These are phyloP conservation scores for Jaltomata sinuosa DNA, from an alignment of 257 asterid species.

Conservation along the genomic window DNA sequence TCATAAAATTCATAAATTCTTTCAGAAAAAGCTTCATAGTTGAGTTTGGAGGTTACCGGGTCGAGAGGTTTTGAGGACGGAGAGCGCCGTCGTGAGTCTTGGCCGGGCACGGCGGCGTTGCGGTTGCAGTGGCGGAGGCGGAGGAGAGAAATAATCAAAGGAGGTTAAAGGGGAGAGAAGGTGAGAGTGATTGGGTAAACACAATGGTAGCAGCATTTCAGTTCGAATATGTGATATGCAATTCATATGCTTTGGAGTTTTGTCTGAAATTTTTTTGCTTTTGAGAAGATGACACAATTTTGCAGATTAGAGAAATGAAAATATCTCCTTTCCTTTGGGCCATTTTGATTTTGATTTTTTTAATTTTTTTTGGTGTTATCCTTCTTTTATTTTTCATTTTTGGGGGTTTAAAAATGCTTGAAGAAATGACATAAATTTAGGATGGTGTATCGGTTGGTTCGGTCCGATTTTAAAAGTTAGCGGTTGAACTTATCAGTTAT, in stretches of 20 bases:
- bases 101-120: conserved; percentile 27
- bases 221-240: not conserved
- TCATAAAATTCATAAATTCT: not conserved
- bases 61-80: conserved; percentile 56
- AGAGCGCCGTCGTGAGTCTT: conserved; percentile 21
- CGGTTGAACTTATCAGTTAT: too few species aligned
- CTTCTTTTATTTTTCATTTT: too few species aligned
- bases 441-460: too few species aligned
- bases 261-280: too few species aligned
- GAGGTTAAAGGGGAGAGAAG: not conserved
- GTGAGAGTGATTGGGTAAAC: not conserved
- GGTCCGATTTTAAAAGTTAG: too few species aligned
- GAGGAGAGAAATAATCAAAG: not conserved
- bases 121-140: not conserved
- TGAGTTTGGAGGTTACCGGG: conserved; percentile 27
- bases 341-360: too few species aligned
- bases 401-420: too few species aligned
- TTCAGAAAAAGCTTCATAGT: not conserved
- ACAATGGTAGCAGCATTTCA: not conserved
- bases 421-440: too few species aligned
- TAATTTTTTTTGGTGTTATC: too few species aligned
- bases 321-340: too few species aligned
- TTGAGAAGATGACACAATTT: too few species aligned
- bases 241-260: not conserved
- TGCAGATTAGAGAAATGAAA: too few species aligned